Base-by-base conservation (phyloP, 345 rosid genomes). In the Rhizophora apiculata region DNA sequence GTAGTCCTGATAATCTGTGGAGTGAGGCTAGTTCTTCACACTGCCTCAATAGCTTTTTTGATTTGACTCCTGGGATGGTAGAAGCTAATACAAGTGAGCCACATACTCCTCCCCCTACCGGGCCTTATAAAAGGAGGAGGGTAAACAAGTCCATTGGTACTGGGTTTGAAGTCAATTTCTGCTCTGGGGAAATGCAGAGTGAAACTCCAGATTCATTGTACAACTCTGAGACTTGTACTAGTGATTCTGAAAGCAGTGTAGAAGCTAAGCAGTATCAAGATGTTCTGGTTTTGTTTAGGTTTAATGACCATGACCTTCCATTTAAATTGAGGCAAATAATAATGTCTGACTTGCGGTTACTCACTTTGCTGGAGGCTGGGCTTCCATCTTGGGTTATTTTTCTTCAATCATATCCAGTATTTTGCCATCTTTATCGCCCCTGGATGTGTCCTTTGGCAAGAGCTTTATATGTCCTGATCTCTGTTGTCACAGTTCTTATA, bases 381-480 rank as follows among this genome's bases (percentile, higher is more conserved):
- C 96, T 96, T 72, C 98, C 99, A 53, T 89, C 99, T 24, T 96
- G 99, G 99, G 98, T 91, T 62, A 70, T 96, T 77, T 96, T 96
- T 74, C 96, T 96, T 60, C 98, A 96, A 72, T 96, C 99, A 63
- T 96, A 92, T 80, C 98, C 98, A 6, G 96, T 87, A 5, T 88
- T 96, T 70, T 85, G 96, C 74, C 93, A 92, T 82, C 80, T 90
- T 26, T 96, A 96, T 74, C 89, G 97, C 60, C 99, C 97, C 1
- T 96, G 99, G 99, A 96, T 96, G 98, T 92, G 98, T 78, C 98
- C 90, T 62, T 77, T 96, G 13, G 99, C 90, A 31, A 85, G 99
- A 82, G 89, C 93, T 70, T 72, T 96, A 36, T 92, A 96, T 36
- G 95, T 96, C 75, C 26, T 86, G 36, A 76, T 96, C 31, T 96